Evolutionary conservation across 176 grass and related monocot species (phyloP), one percentile per base, ranked within the genome.

Genomic region (Aegilops sharonensis): DNA sequence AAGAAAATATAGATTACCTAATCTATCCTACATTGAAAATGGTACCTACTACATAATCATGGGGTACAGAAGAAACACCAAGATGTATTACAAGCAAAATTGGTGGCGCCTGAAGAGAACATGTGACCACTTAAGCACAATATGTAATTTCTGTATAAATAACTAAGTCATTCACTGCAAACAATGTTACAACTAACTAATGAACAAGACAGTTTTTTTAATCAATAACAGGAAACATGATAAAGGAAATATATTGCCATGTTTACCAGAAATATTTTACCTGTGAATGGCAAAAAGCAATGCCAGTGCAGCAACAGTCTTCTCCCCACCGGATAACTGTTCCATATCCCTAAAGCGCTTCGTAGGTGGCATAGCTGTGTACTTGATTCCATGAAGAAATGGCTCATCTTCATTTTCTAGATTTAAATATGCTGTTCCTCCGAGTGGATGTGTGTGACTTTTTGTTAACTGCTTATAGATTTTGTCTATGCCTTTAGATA

Each of bases 241-340:
- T 62, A 5, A 63, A 83, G 39, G 72, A 81, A 69, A 76, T 21
- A 13, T 57, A 64, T 39, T 56, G 77, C 31, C 31, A 57, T 30
- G 80, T 54, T 35, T 66, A 37, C 72, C 64, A 31, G 14, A 85
- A 56, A 87, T 32, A 71, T 39, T 43, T 45, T 93, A 98, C 96
- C 96, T 98, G 93, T 98, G 96, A 88, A 98, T 98, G 18, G 96
- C 81, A 91, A 98, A 98, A 70, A 98, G 96, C 90, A 98, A 81
- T 66, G 96, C 93, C 59, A 98, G 87, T 80, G 96, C 96, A 82
- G 96, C 96, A 34, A 98, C 93, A 79, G 96, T 95, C 90, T 98
- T 98, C 90, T 98, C 96, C 27, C 93, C 96, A 72, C 96, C 96
- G 6, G 96, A 98, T 89, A 98, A 92, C 82, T 95, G 96, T 43